phyloP scores from a whole-genome alignment of 2,329 filamentous ascomycete species.

The Nannizzia gypsea region DNA sequence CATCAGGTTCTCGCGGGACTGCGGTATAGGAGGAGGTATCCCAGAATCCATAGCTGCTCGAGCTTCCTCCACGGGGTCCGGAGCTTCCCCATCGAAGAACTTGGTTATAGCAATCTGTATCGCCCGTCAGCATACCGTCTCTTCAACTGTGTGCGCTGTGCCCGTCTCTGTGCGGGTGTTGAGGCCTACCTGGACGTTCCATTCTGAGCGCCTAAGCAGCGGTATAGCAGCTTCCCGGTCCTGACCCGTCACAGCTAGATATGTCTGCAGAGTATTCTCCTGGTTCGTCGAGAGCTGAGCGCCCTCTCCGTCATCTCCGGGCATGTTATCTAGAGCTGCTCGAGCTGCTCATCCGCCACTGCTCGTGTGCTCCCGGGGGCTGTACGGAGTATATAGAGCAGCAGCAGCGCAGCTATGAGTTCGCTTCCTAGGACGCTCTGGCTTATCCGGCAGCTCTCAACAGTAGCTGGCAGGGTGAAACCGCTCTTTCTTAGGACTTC shows the following conservation, averaged over 20 bases:
- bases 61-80: slow-evolving; percentile 69
- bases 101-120: slow-evolving; percentile 82
- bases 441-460: no score
- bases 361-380: no score
- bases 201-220: slow-evolving; percentile 73
- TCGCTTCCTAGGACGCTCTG: no score
- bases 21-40: slow-evolving; percentile 49
- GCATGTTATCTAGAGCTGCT: slow-evolving; percentile 24
- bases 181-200: slow-evolving; percentile 70
- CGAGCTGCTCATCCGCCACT: neutral
- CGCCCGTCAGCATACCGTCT: neutral
- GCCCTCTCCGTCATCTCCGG: slow-evolving; percentile 39
- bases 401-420: no score
- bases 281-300: slow-evolving; percentile 63
- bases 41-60: slow-evolving; percentile 48
- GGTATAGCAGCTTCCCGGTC: slow-evolving; percentile 63
- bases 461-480: no score
- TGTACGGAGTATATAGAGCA: no score
- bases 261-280: slow-evolving; percentile 76
- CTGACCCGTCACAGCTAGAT: slow-evolving; percentile 77
- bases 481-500: no score
- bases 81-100: slow-evolving; percentile 92
- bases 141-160: no score
- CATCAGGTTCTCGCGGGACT: slow-evolving; percentile 56
- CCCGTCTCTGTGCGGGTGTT: neutral